phyloP scores from a whole-genome alignment of 805 yeast genomes.

The Wickerhamiella lipophila region DNA sequence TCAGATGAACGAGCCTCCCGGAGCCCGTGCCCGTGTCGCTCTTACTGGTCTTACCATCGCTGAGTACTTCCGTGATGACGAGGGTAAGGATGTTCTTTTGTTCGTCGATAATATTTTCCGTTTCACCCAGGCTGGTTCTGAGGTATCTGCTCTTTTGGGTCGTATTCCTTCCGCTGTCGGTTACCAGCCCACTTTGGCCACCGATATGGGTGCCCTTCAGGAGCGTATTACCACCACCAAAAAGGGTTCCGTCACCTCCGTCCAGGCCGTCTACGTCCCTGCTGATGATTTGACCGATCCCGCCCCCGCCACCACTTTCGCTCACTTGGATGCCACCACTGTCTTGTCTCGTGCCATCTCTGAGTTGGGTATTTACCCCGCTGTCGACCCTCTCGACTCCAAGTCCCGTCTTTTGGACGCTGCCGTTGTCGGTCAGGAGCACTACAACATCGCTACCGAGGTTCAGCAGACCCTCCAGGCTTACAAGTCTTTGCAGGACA shows the following conservation, averaged over 20 bases:
- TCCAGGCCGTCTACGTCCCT: conserved; percentile 99
- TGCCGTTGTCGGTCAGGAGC: conserved; percentile 96
- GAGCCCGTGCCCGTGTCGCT: conserved; percentile 99
- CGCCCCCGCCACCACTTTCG: conserved; percentile 99
- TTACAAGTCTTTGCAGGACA: conserved; percentile 98
- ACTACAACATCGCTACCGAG: conserved; percentile 84
- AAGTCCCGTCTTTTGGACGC: conserved; percentile 97
- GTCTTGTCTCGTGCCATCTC: conserved; percentile 99
- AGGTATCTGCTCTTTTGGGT: conserved; percentile 98
- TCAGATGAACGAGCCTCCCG: conserved; percentile 99
- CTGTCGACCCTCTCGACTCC: conserved; percentile 99
- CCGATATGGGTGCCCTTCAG: conserved; percentile 99
- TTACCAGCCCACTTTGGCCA: conserved; percentile 99
- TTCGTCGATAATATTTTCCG: conserved; percentile 99
- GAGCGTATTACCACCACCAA: conserved; percentile 99
- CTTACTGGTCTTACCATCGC: conserved; percentile 99
- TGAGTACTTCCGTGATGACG: conserved; percentile 99
- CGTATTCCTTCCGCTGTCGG: conserved; percentile 99
- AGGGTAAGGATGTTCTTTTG: conserved; percentile 99
- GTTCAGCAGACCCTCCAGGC: conserved; percentile 99
- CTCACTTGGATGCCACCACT: conserved; percentile 99
- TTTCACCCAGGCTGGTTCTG: conserved; percentile 99
- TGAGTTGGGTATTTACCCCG: conserved; percentile 99
- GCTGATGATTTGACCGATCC: conserved; percentile 99
- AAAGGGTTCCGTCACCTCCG: conserved; percentile 99